Evolutionary conservation across 176 grass and related monocot genomes (phyloP).

Genomic region (Luzula sylvatica): DNA sequence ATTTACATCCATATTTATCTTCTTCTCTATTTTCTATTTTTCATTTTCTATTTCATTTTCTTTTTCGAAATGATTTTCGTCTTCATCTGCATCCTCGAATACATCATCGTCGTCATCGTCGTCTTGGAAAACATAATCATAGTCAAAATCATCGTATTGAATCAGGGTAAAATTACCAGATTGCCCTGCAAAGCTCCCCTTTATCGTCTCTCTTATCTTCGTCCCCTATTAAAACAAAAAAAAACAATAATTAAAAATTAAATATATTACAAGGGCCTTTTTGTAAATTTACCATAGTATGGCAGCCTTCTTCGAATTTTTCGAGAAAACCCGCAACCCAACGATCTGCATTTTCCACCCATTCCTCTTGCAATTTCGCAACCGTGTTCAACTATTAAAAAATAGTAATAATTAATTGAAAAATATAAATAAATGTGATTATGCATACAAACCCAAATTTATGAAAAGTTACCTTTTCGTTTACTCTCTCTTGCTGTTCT

Average conservation of each 20-base stretch:
- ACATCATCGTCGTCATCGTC: neutral
- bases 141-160: slow-evolving; percentile 50
- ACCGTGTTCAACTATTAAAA: slow-evolving; percentile 53
- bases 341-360: slow-evolving; percentile 95
- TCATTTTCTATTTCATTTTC: slow-evolving; percentile 20
- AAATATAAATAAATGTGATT: neutral
- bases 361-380: slow-evolving; percentile 83
- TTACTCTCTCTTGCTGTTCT: slow-evolving; percentile 88
- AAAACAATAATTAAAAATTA: no score
- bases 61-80: neutral
- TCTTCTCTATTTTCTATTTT: neutral
- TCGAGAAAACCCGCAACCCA: slow-evolving; percentile 97
- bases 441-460: no score
- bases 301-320: slow-evolving; percentile 94
- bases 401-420: neutral
- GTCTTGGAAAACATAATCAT: slow-evolving; percentile 8
- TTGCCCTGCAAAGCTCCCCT: slow-evolving; percentile 73
- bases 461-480: slow-evolving; percentile 85
- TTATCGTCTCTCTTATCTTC: slow-evolving; percentile 68
- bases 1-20: neutral
- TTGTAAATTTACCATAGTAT: slow-evolving; percentile 95
- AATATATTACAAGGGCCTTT: no score
- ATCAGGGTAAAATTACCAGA: slow-evolving; percentile 63
- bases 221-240: slow-evolving; percentile 40
- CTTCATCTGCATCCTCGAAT: slow-evolving; percentile 23